phyloP scores from a whole-genome alignment of 2,329 filamentous ascomycete genomes.

The Epichloe bromicola region DNA sequence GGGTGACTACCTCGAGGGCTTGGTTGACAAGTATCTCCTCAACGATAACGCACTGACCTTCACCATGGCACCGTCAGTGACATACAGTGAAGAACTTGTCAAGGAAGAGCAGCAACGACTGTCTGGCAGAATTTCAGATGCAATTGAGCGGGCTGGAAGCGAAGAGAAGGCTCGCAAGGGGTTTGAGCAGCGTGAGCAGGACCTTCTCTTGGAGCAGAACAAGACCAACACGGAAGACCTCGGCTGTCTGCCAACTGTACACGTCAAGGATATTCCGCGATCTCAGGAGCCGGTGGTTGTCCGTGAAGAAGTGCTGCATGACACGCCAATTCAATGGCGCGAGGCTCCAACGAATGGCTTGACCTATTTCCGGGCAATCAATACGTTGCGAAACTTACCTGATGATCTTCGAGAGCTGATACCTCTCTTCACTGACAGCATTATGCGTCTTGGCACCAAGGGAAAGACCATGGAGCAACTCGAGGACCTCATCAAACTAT shows the following conservation, averaged over 20 bases:
- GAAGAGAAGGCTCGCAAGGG: slow-evolving; percentile 57
- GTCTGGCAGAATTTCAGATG: slow-evolving; percentile 58
- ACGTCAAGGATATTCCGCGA: slow-evolving; percentile 80
- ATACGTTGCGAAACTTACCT: slow-evolving; percentile 64
- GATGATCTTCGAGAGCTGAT: slow-evolving; percentile 74
- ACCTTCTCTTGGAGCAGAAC: slow-evolving; percentile 70
- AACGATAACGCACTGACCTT: slow-evolving; percentile 82
- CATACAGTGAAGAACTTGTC: slow-evolving; percentile 60
- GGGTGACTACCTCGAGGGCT: slow-evolving; percentile 66
- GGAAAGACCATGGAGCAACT: slow-evolving; percentile 85
- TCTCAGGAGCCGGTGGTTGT: slow-evolving; percentile 48
- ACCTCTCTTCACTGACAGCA: slow-evolving; percentile 79
- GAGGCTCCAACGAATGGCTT: slow-evolving; percentile 90
- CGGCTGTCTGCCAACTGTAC: slow-evolving; percentile 74
- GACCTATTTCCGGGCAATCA: slow-evolving; percentile 89
- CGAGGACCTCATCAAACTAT: slow-evolving; percentile 90
- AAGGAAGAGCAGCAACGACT: slow-evolving; percentile 66
- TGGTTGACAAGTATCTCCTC: slow-evolving; percentile 82
- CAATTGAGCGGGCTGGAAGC: slow-evolving; percentile 54
- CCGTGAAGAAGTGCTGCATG: slow-evolving; percentile 51
- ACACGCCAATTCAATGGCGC: slow-evolving; percentile 71
- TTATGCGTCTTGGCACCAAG: slow-evolving; percentile 87
- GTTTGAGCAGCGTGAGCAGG: slow-evolving; percentile 65
- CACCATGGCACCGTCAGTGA: slow-evolving; percentile 78
- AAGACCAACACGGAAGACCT: slow-evolving; percentile 75